Evolutionary conservation across 495 filamentous ascomycete genomes (phyloP).

Genomic region (Hypoxylon subgilvum): DNA sequence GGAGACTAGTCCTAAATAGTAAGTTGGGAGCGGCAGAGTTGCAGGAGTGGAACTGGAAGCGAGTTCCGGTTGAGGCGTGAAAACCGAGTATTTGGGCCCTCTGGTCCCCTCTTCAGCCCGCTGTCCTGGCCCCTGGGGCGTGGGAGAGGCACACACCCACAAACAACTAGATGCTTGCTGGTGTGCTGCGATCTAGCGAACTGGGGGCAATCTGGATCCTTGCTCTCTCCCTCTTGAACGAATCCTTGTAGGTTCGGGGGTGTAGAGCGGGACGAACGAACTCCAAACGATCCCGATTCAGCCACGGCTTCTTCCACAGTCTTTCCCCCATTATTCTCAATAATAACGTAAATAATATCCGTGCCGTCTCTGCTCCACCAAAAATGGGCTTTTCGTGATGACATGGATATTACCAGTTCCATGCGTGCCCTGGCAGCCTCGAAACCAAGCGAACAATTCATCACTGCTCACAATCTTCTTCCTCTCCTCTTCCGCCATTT

Average conservation of each 20-base stretch:
- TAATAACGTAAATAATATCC: slow-evolving; percentile 41
- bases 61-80: slow-evolving; percentile 41
- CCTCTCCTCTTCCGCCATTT: slow-evolving; percentile 24
- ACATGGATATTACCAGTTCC: slow-evolving; percentile 15
- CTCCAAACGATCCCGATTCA: slow-evolving; percentile 38
- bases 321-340: slow-evolving; percentile 16
- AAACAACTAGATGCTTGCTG: slow-evolving; percentile 12
- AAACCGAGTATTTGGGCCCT: slow-evolving; percentile 42
- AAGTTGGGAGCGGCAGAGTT: slow-evolving; percentile 36
- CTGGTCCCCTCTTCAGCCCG: slow-evolving; percentile 38
- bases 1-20: slow-evolving; percentile 36
- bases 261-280: slow-evolving; percentile 37
- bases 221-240: slow-evolving; percentile 3
- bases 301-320: slow-evolving; percentile 35
- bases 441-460: slow-evolving; percentile 31
- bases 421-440: background rate
- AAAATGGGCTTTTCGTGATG: slow-evolving; percentile 33
- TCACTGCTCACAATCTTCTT: background rate
- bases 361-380: slow-evolving; percentile 39
- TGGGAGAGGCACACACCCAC: slow-evolving; percentile 29
- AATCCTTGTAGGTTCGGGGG: slow-evolving; percentile 28
- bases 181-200: slow-evolving; percentile 36
- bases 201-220: slow-evolving; percentile 36
- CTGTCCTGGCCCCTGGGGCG: slow-evolving; percentile 41
- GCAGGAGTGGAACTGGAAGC: slow-evolving; percentile 41